Evolutionary conservation across 2,329 filamentous ascomycete species (phyloP).

Genomic region (Fusarium liriodendri): DNA sequence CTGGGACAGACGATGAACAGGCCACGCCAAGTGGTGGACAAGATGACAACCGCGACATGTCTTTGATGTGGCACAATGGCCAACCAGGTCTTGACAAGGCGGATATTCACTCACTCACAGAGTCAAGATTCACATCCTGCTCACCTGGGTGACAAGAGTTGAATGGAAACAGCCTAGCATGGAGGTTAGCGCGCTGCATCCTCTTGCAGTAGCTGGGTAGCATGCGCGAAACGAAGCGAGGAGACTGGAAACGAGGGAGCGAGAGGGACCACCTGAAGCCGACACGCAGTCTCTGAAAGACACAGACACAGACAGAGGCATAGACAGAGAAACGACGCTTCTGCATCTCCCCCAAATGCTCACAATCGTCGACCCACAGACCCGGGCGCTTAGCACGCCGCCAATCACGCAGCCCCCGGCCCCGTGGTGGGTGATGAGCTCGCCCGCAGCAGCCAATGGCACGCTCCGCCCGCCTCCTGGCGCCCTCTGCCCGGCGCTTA

Average conservation of each 20-base stretch:
- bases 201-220: slow-evolving; percentile 42
- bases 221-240: slow-evolving; percentile 27
- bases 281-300: slow-evolving; percentile 6
- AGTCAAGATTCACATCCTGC: not conserved
- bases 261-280: slow-evolving; percentile 19
- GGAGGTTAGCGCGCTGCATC: slow-evolving; percentile 38
- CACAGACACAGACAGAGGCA: not conserved
- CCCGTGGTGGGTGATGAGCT: slow-evolving; percentile 48
- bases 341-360: slow-evolving; percentile 40
- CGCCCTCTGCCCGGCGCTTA: slow-evolving; percentile 49
- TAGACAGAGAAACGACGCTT: slow-evolving; percentile 27
- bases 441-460: slow-evolving; percentile 44
- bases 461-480: slow-evolving; percentile 7
- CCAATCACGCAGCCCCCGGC: slow-evolving; percentile 48
- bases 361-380: slow-evolving; percentile 37
- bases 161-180: slow-evolving; percentile 24
- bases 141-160: not conserved
- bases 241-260: slow-evolving; percentile 20
- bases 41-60: not conserved
- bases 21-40: slow-evolving; percentile 13
- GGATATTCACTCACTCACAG: not conserved
- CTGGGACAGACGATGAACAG: slow-evolving; percentile 18
- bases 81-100: slow-evolving; percentile 11
- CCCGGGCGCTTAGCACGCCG: slow-evolving; percentile 48
- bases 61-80: not conserved